Evolutionary conservation across 2,329 filamentous ascomycete genomes (phyloP).

Genomic region (Nothophoma quercina): DNA sequence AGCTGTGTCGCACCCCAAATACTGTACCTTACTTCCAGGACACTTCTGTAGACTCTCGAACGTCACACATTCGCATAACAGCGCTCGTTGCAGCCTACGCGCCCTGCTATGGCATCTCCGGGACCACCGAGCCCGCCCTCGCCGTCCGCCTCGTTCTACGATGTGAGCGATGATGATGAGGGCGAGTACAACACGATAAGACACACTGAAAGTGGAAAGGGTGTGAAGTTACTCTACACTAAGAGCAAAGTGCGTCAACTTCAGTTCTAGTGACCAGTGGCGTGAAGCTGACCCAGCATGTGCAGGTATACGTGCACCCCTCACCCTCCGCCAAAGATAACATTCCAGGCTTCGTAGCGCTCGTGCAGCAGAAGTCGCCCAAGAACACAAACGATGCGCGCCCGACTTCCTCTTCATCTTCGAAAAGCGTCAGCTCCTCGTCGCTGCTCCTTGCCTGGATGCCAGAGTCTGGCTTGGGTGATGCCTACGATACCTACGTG

Average conservation of each 20-base stretch:
- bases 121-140: constrained; percentile 62
- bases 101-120: constrained; percentile 44
- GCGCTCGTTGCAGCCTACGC: constrained; percentile 15
- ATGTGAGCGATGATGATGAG: constrained; percentile 95
- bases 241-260: constrained; percentile 84
- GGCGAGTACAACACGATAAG: constrained; percentile 94
- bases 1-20: constrained; percentile 1
- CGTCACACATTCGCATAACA: constrained; percentile 4
- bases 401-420: constrained; percentile 53
- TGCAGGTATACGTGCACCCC: constrained; percentile 91
- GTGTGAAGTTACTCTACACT: constrained; percentile 91
- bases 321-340: constrained; percentile 94
- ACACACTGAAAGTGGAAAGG: constrained; percentile 76
- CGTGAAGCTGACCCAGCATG: constrained; percentile 27
- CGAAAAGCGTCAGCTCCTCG: constrained; percentile 61
- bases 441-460: constrained; percentile 92
- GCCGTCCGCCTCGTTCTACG: constrained; percentile 89
- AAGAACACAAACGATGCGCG: constrained; percentile 39
- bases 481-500: constrained; percentile 85
- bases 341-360: constrained; percentile 89
- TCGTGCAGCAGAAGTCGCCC: constrained; percentile 82
- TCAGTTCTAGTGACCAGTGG: constrained; percentile 15
- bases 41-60: not conserved
- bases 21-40: not conserved
- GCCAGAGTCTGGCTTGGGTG: constrained; percentile 86